Evolutionary conservation across 1,139 yeast genomes (phyloP), one percentile per base, ranked within the genome.

Genomic region (Taiozyma sp.): DNA sequence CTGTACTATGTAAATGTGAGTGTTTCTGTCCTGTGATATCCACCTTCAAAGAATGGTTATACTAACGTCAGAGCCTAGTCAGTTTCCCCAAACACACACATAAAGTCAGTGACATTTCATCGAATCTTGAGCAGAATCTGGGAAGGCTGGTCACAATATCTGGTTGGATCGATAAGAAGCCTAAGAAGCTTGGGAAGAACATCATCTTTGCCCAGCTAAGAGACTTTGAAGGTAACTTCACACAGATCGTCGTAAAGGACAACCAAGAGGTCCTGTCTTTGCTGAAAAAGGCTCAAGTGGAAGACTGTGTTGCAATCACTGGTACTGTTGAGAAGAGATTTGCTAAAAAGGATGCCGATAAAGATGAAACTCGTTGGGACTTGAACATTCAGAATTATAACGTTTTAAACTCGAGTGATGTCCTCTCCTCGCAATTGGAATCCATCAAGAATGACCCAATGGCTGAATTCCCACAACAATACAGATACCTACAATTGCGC

Each of bases 151-250:
- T 71, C 1, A 61, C 66, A 1, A 16, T 61, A 19, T 56, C 62
- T 1, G 98, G 98, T 0, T 95, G 96, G 87, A 77, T 92, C 27
- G 82, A 89, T 61, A 75, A 79, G 41, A 84, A 84, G 58, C 93
- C 96, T 0, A 77, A 80, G 66, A 76, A 80, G 70, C 68, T 83
- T 24, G 77, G 84, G n/a, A 80, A 79, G 51, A 68, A 68, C 13
- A 68, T 84, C 43, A 72, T 75, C 3, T 92, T 92, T 72, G 95
- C 87, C 1, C 81, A 79, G 36, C 67, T 92, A 28, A 74, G 98
- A 56, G 98, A 91, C 65, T 63, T 73, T 30, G 72, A 81, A 50
- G 97, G 97, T 1, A 80, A 81, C 49, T 59, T 70, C 9, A 76
- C 85, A 8, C 97, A 92, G 63, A 64, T 92, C 13, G 76, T 87